Evolutionary conservation across 371 early-diverging fungal species (phyloP).

Genomic region (Mucor piriformis): DNA sequence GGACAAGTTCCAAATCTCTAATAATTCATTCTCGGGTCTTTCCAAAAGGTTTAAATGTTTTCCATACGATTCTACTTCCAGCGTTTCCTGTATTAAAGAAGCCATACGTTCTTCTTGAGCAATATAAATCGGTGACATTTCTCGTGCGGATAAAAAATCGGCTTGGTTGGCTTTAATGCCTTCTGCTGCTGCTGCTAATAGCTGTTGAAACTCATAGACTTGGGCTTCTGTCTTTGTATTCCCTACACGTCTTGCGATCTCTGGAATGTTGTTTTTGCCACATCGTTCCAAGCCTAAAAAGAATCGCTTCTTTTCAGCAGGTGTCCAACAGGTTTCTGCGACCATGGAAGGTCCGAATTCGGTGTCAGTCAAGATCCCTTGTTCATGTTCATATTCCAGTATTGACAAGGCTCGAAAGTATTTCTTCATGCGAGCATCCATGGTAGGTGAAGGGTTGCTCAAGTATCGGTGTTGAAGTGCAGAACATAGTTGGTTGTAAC

Average conservation of each 20-base stretch:
- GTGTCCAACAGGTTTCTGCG: conserved; percentile 16
- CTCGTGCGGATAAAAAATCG: conserved; percentile 10
- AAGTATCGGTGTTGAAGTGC: neutral
- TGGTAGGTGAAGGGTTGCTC: neutral
- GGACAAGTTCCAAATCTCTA: conserved; percentile 21
- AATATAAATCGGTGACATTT: conserved; percentile 20
- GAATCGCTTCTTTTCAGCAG: conserved; percentile 22
- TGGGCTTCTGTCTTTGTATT: conserved; percentile 25
- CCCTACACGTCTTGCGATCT: conserved; percentile 26
- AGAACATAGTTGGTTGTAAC: neutral
- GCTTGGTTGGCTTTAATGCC: neutral
- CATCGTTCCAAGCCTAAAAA: conserved; percentile 32
- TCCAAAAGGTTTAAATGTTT: conserved; percentile 8
- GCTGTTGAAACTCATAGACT: conserved; percentile 17
- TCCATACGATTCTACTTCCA: conserved; percentile 14
- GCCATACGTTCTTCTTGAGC: conserved; percentile 11
- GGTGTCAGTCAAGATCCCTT: neutral
- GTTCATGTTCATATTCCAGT: neutral
- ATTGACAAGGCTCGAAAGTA: neutral
- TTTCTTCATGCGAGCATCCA: neutral
- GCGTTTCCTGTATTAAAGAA: neutral
- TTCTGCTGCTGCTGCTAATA: conserved; percentile 11
- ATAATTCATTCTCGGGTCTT: neutral
- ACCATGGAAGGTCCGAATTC: conserved; percentile 11
- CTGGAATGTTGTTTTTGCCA: conserved; percentile 11